Evolutionary conservation across 176 grass and related monocot species (phyloP).

Genomic region (Poa pratensis): DNA sequence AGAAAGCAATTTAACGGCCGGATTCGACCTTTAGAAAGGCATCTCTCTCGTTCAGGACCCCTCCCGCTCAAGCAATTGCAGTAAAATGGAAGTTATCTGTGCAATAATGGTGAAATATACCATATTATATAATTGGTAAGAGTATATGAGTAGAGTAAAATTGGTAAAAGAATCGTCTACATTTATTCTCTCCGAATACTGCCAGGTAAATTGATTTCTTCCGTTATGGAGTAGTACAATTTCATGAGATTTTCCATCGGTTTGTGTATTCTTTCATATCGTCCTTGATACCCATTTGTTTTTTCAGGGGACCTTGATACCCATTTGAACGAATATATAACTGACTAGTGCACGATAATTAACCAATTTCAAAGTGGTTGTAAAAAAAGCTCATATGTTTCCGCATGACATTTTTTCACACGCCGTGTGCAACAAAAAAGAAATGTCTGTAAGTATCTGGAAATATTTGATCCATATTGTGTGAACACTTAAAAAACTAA

Average conservation of each 20-base stretch:
- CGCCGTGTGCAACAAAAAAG: background rate
- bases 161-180: background rate
- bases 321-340: too few species aligned
- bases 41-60: slow-evolving; percentile 32
- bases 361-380: too few species aligned
- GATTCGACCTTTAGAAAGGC: slow-evolving; percentile 50
- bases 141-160: background rate
- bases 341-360: too few species aligned
- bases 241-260: too few species aligned
- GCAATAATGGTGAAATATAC: background rate
- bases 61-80: slow-evolving; percentile 25
- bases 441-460: background rate
- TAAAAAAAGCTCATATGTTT: too few species aligned
- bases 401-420: background rate
- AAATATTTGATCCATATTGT: background rate
- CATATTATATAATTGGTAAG: background rate
- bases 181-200: background rate
- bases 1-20: slow-evolving; percentile 50
- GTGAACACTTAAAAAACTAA: background rate
- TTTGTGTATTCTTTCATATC: too few species aligned
- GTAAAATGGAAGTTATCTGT: background rate
- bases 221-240: too few species aligned
- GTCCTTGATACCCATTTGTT: too few species aligned
- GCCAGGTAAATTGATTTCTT: too few species aligned
- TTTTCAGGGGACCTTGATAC: too few species aligned